Evolutionary conservation across 1,284 basidiomycete species (phyloP).

Genomic region (Mycena citricolor): DNA sequence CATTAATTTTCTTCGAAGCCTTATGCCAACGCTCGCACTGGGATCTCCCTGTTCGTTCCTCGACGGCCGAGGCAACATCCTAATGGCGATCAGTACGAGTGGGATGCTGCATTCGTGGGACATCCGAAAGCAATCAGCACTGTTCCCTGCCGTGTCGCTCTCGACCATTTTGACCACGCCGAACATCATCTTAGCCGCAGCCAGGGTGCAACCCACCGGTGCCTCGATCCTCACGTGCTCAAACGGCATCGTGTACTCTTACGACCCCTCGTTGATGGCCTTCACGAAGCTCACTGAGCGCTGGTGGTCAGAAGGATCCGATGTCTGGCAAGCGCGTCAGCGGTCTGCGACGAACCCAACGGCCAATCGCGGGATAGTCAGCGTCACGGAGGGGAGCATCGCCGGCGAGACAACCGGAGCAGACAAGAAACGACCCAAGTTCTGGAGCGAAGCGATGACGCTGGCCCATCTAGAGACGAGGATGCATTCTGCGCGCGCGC

Average conservation of each 20-base stretch:
- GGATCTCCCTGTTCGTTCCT: conserved; percentile 71
- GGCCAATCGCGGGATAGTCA: conserved; percentile 50
- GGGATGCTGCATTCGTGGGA: conserved; percentile 80
- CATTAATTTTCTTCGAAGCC: conserved; percentile 39
- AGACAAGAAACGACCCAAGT: conserved; percentile 55
- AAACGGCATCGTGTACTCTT: conserved; percentile 73
- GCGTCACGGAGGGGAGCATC: conserved; percentile 56
- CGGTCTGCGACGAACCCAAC: conserved; percentile 39
- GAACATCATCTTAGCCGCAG: conserved; percentile 56
- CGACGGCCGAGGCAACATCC: conserved; percentile 58
- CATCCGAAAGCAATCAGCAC: conserved; percentile 59
- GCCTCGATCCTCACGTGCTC: conserved; percentile 74
- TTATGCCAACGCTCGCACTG: conserved; percentile 75
- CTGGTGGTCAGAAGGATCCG: conserved; percentile 81
- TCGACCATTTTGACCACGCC: conserved; percentile 57
- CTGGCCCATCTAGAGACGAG: conserved; percentile 84
- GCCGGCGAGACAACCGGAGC: conserved; percentile 34
- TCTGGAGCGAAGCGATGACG: conserved; percentile 79
- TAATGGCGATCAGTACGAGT: conserved; percentile 71
- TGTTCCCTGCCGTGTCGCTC: conserved; percentile 67
- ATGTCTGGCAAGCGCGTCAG: conserved; percentile 75
- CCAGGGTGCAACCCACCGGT: conserved; percentile 74
- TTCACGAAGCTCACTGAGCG: conserved; percentile 77
- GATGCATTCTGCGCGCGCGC: conserved; percentile 65
- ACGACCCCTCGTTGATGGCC: conserved; percentile 60